Conservation (phyloP, 768 basidiomycete genomes). For the Termitomyces bulborhizus region DNA sequence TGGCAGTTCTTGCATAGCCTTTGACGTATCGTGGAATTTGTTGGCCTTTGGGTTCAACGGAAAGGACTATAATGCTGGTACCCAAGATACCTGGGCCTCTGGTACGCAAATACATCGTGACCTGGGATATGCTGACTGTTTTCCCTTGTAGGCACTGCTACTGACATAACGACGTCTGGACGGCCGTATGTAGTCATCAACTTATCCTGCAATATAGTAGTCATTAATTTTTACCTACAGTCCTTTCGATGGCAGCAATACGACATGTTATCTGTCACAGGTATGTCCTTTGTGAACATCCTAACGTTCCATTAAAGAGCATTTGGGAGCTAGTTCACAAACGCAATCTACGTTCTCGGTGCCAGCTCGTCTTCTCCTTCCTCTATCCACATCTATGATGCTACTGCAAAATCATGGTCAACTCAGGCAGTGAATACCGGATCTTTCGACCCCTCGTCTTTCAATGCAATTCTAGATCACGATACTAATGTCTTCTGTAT, state of each 20-base stretch:
- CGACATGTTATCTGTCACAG: conserved; percentile 71
- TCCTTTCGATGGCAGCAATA: conserved; percentile 56
- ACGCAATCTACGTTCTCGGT: conserved; percentile 81
- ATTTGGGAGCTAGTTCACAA: conserved; percentile 52
- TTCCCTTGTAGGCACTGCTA: conserved; percentile 36
- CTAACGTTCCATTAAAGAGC: not conserved
- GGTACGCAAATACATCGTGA: conserved; percentile 26
- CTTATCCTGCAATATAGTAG: not conserved
- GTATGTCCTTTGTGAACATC: conserved; percentile 22
- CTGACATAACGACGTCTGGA: conserved; percentile 67
- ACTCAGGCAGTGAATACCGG: conserved; percentile 52
- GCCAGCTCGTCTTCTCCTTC: conserved; percentile 67
- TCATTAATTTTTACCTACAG: conserved; percentile 23
- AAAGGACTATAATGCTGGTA: conserved; percentile 80
- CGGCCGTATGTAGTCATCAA: conserved; percentile 55
- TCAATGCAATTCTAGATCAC: conserved; percentile 79
- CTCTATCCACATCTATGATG: conserved; percentile 78
- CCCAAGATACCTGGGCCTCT: conserved; percentile 59
- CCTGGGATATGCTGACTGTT: conserved; percentile 3
- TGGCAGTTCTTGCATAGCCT: conserved; percentile 54
- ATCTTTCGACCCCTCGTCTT: conserved; percentile 56
- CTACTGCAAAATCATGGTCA: conserved; percentile 67
- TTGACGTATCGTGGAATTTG: conserved; percentile 78
- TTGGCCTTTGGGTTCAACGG: conserved; percentile 80
- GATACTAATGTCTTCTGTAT: conserved; percentile 90